Base-by-base conservation (phyloP, 2,329 filamentous ascomycete species). In the Aspergillus clavatus region DNA sequence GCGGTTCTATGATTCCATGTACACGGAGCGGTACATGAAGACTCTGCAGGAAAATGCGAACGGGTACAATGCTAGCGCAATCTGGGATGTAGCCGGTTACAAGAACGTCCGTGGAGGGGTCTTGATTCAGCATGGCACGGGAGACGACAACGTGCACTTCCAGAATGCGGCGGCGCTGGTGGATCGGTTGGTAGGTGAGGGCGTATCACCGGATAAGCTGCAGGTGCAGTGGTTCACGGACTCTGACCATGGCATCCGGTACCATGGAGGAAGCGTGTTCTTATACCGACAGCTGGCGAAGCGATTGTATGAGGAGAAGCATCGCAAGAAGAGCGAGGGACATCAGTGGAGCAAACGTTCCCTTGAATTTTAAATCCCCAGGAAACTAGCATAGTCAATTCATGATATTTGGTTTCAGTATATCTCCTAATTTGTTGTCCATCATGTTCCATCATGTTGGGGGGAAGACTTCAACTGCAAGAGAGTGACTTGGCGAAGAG, bases 1-100 rank as follows among this genome's bases (percentile, higher is more conserved):
- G 80, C 76, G 82, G 1, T 81, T 86, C 68, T 87, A 87, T 63
- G 82, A 87, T 62, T 78, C 74, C 44, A 79, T 86, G 72, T 87
- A 86, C 61, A 85, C 83, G 0, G 83, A 87, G 63, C 76, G 83
- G 8, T 87, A 84, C 68, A 86, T 87, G 83, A 84, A 85, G 66
- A 78, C 73, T 1, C 72, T 76, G 1, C 66, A 69, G 3, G 65
- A 68, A 31, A 86, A 86, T 57, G 67, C 66, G 0, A 77, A 65
- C 0, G 82, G 82, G 23, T 87, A 87, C 66, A 75, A 77, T 46
- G 70, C 72, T 41, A 79, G 79, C 0, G 81, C 81, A 0, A 80
- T 86, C 2, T 74, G 75, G 46, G 72, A 79, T 3, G 62, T 72
- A 0, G 69, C 70, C 0, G 83, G 83, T 0, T 87, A 87, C 72